Conservation (phyloP, 164 flowering plant genomes). For the Vitis vinifera region DNA sequence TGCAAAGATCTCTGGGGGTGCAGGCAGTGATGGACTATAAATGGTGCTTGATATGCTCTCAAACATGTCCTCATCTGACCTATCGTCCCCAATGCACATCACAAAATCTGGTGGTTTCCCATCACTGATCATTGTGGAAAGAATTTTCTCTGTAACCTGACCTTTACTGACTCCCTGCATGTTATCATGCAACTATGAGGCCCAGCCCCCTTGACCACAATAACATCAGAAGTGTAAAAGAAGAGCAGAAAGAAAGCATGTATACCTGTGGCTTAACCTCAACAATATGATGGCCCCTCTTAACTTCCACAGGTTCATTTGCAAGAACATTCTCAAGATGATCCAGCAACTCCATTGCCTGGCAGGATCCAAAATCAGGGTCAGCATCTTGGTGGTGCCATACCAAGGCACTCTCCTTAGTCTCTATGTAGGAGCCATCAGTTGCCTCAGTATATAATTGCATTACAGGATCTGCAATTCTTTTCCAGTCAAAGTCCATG, state of each 20-base stretch:
- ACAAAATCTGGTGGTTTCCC: conserved; percentile 38
- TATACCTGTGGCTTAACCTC: conserved; percentile 60
- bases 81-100: conserved; percentile 53
- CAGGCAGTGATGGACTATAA: conserved; percentile 12
- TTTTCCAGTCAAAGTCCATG: conserved; percentile 41
- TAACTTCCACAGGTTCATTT: conserved; percentile 58
- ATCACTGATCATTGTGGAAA: conserved; percentile 25
- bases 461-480: conserved; percentile 48
- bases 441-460: conserved; percentile 44
- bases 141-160: conserved; percentile 33
- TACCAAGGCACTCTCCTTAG: conserved; percentile 54
- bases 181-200: neutral
- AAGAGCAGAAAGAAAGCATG: neutral
- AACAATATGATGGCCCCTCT: conserved; percentile 48
- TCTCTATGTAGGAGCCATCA: conserved; percentile 53
- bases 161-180: conserved; percentile 51
- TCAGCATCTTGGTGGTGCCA: conserved; percentile 62
- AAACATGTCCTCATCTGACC: conserved; percentile 60
- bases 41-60: conserved; percentile 30
- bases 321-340: conserved; percentile 58
- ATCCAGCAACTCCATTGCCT: conserved; percentile 52
- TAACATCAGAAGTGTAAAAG: neutral
- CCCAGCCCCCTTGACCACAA: neutral
- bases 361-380: conserved; percentile 53
- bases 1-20: conserved; percentile 34